Conservation (phyloP, 1,284 basidiomycete genomes). For the Pseudozyma thailandica region DNA sequence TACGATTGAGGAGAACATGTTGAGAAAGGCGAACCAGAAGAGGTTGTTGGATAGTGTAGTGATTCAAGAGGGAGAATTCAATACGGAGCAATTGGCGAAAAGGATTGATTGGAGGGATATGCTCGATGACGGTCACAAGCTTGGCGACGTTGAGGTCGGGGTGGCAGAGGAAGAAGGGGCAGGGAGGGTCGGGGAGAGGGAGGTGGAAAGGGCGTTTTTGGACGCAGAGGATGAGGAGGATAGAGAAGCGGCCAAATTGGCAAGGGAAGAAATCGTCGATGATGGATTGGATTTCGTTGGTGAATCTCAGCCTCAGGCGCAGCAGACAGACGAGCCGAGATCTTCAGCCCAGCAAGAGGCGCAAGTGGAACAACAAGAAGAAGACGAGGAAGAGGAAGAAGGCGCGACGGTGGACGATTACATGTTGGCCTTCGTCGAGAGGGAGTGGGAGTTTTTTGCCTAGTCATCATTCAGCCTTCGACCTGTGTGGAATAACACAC, state of each 20-base stretch:
- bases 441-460: slow-evolving; percentile 80
- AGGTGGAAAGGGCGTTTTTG: slow-evolving; percentile 77
- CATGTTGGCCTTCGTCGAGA: slow-evolving; percentile 81
- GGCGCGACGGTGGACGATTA: slow-evolving; percentile 85
- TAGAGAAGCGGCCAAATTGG: slow-evolving; percentile 80
- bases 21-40: slow-evolving; percentile 96
- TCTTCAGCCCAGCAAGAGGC: slow-evolving; percentile 32
- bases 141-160: slow-evolving; percentile 60
- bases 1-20: slow-evolving; percentile 96
- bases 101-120: slow-evolving; percentile 83
- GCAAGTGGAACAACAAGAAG: slow-evolving; percentile 69
- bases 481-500: too few species aligned
- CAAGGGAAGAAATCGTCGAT: slow-evolving; percentile 81
- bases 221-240: slow-evolving; percentile 91
- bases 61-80: slow-evolving; percentile 91
- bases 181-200: slow-evolving; percentile 62
- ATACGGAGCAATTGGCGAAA: slow-evolving; percentile 68
- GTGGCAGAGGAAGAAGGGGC: slow-evolving; percentile 62
- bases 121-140: slow-evolving; percentile 72
- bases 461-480: too few species aligned
- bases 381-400: slow-evolving; percentile 70
- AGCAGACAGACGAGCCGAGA: slow-evolving; percentile 1
- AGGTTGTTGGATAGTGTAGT: slow-evolving; percentile 89
- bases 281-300: slow-evolving; percentile 73
- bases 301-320: slow-evolving; percentile 1